Evolutionary conservation across 768 basidiomycete genomes (phyloP), one percentile per base, ranked within the genome.

Genomic region (Podaxis sp.): DNA sequence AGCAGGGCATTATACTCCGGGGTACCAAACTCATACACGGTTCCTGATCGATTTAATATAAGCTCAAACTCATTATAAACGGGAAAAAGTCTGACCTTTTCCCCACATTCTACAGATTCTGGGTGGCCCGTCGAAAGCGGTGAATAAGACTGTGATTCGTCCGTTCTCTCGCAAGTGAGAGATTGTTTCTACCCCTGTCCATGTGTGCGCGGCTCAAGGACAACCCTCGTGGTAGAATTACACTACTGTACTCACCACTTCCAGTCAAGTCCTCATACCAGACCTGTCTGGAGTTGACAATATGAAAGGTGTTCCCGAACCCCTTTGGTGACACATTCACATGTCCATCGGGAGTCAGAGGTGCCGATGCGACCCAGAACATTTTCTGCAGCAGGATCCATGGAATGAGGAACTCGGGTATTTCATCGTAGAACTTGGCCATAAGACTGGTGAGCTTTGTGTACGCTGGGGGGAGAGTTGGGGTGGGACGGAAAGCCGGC

Each of bases 251-350:
- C 81, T 41, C 58, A 84, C 85, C 86, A 66, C 85, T 87, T 7
- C 87, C 87, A 7, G 82, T 84, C 65, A 87, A 73, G 67, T 89
- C 87, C 66, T 89, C 86, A 66, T 89, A 89, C 87, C 87, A 88
- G 10, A 85, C 83, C 24, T 71, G 76, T 28, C 75, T 82, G 41
- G 76, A 70, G 56, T 80, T 72, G 11, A 81, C 76, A 56, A 86
- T 69, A 63, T 84, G 82, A 66, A 89, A 85, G 12, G 79, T 80
- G 46, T 77, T 72, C 38, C 58, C 63, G 10, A 75, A 74, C 36
- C 86, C 85, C 65, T 88, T 88, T 1, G 86, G 86, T 0, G 85
- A 87, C 26, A 88, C 71, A 66, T 88, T 88, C 41, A 89, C 81
- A 58, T 87, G 87, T 0, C 85, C 87, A n/a, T 79, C 76, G 0